Base-by-base conservation (phyloP, 2,329 filamentous ascomycete species). In the Cadophora sp. region DNA sequence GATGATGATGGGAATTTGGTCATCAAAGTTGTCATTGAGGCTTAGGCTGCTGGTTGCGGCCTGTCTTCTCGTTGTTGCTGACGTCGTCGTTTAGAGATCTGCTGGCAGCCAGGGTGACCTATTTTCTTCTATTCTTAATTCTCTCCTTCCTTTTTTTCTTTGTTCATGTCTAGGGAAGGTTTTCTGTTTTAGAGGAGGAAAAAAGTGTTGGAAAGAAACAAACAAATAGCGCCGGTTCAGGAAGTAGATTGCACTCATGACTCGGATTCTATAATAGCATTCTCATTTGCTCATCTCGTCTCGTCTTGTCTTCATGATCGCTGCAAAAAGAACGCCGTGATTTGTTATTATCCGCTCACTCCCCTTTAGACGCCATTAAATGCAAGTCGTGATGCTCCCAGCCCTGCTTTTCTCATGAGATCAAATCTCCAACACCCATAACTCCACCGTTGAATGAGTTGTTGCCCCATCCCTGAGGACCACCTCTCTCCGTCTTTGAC, bases 1-100 rank as follows among this genome's bases (percentile, higher is more conserved):
- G 91, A 93, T 73, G 86, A 87, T 39, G 80, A 88, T 1, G 90
- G 90, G 0, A 89, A 87, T 20, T 78, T 93, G 62, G 89, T 93
- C 18, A 79, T 93, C 69, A 93, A 93, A 81, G 90, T 93, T 48
- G 85, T 92, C 48, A 87, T 88, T 68, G 85, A 87, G 75, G 81
- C 81, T 60, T 87, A 78, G 61, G n/a, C 1, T 20, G n/a, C 2
- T 48, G 45, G 6, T 9, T 20, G n/a, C 55, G 11, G 60, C 6
- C 27, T 30, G 45, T 48, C 41, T 62, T 9, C 3, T 24, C 13
- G 14, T 41, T 7, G 6, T 62, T 16, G 47, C 20, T 4, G 14
- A n/a, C 20, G 14, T 41, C 11, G 6, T 62, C 22, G 47, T 36
- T 47, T 66, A 56, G 60, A 68, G 45, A 9, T 55, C 51, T 48